phyloP scores from a whole-genome alignment of 306 rosid genomes.

The Hippophae rhamnoides region DNA sequence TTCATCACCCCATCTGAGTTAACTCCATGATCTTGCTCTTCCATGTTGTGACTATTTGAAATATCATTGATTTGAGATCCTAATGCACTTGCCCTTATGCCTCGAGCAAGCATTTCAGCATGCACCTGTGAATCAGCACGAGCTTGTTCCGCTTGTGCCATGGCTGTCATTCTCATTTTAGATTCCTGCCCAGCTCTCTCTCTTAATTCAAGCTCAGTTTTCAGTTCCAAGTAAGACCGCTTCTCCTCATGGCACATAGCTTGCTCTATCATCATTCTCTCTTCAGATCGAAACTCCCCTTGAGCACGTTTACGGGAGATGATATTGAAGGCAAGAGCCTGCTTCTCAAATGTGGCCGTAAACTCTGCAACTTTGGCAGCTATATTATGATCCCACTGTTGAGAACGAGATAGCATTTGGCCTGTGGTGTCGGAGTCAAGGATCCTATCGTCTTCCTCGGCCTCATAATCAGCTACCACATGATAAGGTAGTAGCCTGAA shows the following conservation, averaged over 20 bases:
- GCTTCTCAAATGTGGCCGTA: slow-evolving; percentile 92
- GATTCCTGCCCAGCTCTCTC: slow-evolving; percentile 89
- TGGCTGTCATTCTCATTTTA: slow-evolving; percentile 65
- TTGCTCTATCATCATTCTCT: slow-evolving; percentile 91
- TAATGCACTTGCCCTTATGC: slow-evolving; percentile 61
- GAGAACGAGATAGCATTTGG: slow-evolving; percentile 81
- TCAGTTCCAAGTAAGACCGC: slow-evolving; percentile 53
- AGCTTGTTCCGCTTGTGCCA: slow-evolving; percentile 79
- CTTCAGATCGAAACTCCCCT: slow-evolving; percentile 96
- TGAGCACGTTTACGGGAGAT: slow-evolving; percentile 62
- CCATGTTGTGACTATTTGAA: slow-evolving; percentile 45
- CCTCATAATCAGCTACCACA: slow-evolving; percentile 98
- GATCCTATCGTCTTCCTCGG: slow-evolving; percentile 95
- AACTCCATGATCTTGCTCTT: slow-evolving; percentile 67
- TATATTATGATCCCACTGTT: slow-evolving; percentile 96
- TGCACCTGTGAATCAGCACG: slow-evolving; percentile 65
- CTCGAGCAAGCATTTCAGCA: slow-evolving; percentile 77
- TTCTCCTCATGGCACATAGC: slow-evolving; percentile 91
- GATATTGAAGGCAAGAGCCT: slow-evolving; percentile 85
- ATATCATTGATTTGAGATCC: slow-evolving; percentile 61
- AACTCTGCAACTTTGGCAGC: slow-evolving; percentile 85
- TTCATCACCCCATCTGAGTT: slow-evolving; percentile 58
- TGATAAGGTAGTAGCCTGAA: slow-evolving; percentile 86
- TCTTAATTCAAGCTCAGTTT: slow-evolving; percentile 70
- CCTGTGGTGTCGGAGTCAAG: slow-evolving; percentile 95